Percentiles rank a stretch among this genome's conserved stretches.
Evolutionary conservation across 768 basidiomycete species (phyloP).

Genomic region (Boletus rubescentipes): DNA sequence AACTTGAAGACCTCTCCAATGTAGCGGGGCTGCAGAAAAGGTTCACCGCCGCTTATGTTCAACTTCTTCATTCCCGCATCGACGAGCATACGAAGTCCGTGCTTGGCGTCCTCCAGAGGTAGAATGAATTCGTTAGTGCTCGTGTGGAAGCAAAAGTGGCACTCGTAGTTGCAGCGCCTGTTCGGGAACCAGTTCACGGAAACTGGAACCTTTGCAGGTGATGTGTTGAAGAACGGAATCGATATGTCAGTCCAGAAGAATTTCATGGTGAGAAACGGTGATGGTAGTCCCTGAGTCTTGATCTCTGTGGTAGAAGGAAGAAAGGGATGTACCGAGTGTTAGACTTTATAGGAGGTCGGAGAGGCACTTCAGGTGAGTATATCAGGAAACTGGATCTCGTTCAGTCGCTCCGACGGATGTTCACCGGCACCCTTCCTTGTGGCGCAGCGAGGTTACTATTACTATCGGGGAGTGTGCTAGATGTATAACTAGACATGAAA

Average conservation of each 20-base stretch:
- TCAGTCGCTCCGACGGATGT: too few relatives aligned
- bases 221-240: slow-evolving; percentile 13
- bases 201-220: slow-evolving; percentile 15
- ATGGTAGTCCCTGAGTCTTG: too few relatives aligned
- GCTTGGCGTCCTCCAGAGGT: slow-evolving; percentile 36
- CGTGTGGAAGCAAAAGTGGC: slow-evolving; percentile 44
- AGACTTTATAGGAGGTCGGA: too few relatives aligned
- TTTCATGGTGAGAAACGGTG: slow-evolving; percentile 5
- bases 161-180: slow-evolving; percentile 35
- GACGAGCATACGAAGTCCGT: slow-evolving; percentile 31
- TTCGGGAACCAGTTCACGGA: slow-evolving; percentile 31
- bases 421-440: too few relatives aligned
- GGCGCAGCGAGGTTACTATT: too few relatives aligned
- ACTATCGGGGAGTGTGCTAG: too few relatives aligned
- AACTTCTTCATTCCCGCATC: slow-evolving; percentile 37
- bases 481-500: too few relatives aligned
- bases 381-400: too few relatives aligned
- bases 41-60: slow-evolving; percentile 39
- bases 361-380: too few relatives aligned
- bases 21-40: slow-evolving; percentile 37
- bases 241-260: slow-evolving; percentile 18
- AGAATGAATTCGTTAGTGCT: slow-evolving; percentile 35
- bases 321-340: too few relatives aligned
- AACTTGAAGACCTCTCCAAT: slow-evolving; percentile 39
- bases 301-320: too few relatives aligned